Base-by-base conservation (phyloP, 2,329 filamentous ascomycete species). In the Hypomyces rosellus region DNA sequence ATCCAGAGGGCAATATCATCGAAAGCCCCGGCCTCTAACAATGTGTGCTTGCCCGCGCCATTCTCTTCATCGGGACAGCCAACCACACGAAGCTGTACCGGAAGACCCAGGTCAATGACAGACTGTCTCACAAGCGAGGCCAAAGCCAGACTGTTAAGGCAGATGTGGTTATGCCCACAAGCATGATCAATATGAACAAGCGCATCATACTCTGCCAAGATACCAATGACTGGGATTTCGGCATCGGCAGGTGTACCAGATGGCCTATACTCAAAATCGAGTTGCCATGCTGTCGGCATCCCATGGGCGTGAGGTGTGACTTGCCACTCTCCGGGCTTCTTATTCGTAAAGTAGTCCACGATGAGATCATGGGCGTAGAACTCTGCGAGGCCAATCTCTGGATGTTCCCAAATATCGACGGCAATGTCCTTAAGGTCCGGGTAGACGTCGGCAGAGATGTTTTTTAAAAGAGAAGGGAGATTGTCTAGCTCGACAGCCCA, bases 131-230 rank as follows among this genome's bases (percentile, higher is more conserved):
- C 34, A 4, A 46, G 20, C 8, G 15, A 15, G 1, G 64, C 68
- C 1, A 63, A 58, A 11, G 63, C 69, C 12, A 74, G 57, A 1
- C 66, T 64, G n/a, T 67, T 60, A 0, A 67, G 68, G 11, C 70
- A 66, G 49, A 74, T 73, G 15, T 74, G 61, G 56, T 74, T 74
- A 59, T 74, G 72, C 1, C 72, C 71, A 56, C 71, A 74, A 3
- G 68, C 70, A 37, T 74, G 71, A n/a, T 70, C 71, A 18, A 74
- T 71, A 11, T 60, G 64, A 0, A 70, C 70, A 0, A 75, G 65
- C 1, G 74, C 74, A 54, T 77, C 74, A 53, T 75, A 75, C 59
- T 70, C 68, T 30, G 61, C 62, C 45, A 63, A 30, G 38, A 48
- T 41, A 36, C 45, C 45, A 38, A 46, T 61, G 4, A 25, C 37